Conservation (phyloP, 2,329 filamentous ascomycete species). For the Proliferodiscus dingleyae region DNA sequence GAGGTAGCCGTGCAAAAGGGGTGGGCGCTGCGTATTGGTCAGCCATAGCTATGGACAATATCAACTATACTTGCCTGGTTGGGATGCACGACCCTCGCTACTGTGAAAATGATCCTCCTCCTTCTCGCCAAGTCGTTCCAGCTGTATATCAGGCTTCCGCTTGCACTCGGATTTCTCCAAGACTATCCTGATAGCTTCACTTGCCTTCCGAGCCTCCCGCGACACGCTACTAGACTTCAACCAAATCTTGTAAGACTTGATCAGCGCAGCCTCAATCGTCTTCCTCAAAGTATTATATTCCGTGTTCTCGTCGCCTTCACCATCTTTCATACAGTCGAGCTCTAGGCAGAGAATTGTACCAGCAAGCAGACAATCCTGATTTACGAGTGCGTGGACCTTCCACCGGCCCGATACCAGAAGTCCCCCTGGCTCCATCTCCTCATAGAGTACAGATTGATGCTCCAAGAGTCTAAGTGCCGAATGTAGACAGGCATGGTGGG, state of each 20-base stretch:
- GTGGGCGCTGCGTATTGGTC: too few relatives aligned
- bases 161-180: slow-evolving; percentile 1
- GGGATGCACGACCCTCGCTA: too few relatives aligned
- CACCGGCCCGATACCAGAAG: slow-evolving; percentile 47
- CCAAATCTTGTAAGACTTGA: slow-evolving; percentile 7
- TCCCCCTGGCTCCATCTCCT: slow-evolving; percentile 47
- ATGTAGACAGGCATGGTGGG: slow-evolving; percentile 45
- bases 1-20: background rate
- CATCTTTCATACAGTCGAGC: slow-evolving; percentile 1
- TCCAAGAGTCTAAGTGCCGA: slow-evolving; percentile 43
- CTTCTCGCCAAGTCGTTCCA: background rate
- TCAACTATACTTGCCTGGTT: too few relatives aligned
- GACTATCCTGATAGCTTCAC: slow-evolving; percentile 8
- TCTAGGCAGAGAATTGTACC: slow-evolving; percentile 49
- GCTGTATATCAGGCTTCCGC: background rate
- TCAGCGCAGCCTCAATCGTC: slow-evolving; percentile 2
- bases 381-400: slow-evolving; percentile 52
- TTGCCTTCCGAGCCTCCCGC: slow-evolving; percentile 9
- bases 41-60: too few relatives aligned
- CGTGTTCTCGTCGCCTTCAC: background rate
- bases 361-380: slow-evolving; percentile 56
- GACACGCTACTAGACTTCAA: slow-evolving; percentile 2
- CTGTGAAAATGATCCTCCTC: background rate
- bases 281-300: background rate
- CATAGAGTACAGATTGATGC: slow-evolving; percentile 42